A percentile compares a stretch with the other conserved stretches of the same genome.
Evolutionary conservation across 2,329 filamentous ascomycete genomes (phyloP).

Genomic region (Chaetomium olivaceum): DNA sequence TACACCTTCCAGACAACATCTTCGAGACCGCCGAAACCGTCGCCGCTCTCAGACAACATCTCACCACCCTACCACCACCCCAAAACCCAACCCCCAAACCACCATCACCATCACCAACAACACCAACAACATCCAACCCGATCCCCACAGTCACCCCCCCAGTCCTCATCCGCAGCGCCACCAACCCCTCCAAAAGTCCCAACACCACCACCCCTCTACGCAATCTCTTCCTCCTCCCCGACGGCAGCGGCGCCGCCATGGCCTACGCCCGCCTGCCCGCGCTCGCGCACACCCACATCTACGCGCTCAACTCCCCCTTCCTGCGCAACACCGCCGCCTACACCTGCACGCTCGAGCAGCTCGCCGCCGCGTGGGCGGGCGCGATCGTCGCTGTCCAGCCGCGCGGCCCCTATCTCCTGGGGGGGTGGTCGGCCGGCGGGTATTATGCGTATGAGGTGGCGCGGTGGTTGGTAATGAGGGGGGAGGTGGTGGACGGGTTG

Average conservation of each 20-base stretch:
- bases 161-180: background rate
- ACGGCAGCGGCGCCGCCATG: constrained; percentile 1
- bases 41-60: background rate
- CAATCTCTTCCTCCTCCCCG: constrained; percentile 6
- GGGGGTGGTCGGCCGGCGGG: background rate
- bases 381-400: background rate
- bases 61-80: background rate
- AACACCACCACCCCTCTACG: background rate
- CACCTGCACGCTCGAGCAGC: background rate
- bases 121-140: background rate
- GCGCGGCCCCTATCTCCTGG: background rate
- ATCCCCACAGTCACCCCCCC: background rate
- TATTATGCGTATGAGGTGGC: constrained; percentile 1
- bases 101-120: background rate
- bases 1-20: background rate
- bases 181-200: background rate
- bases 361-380: background rate
- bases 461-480: background rate
- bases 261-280: background rate
- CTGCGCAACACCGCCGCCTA: background rate
- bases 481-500: background rate
- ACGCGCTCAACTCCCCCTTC: constrained; percentile 2
- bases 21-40: background rate
- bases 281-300: background rate
- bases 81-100: background rate